phyloP scores from a whole-genome alignment of 768 basidiomycete genomes.

The Tremella yokohamensis region DNA sequence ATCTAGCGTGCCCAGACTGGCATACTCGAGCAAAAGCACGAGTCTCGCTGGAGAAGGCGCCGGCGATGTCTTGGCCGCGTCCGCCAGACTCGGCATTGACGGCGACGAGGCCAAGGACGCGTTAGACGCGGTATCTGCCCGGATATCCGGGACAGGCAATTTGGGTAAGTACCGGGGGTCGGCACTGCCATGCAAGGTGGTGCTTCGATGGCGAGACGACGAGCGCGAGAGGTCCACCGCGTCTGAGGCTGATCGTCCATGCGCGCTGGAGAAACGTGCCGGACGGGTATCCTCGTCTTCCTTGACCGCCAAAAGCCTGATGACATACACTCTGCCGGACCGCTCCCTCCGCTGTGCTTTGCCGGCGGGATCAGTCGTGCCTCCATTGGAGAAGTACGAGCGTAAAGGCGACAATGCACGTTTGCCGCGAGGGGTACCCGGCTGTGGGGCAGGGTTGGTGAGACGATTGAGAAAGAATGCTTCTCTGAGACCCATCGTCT shows the following conservation, averaged over 20 bases:
- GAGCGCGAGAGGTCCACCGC: conserved; percentile 7
- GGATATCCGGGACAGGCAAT: conserved; percentile 1
- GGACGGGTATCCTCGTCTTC: conserved; percentile 27
- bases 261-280: conserved; percentile 1
- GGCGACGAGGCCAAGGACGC: conserved; percentile 25
- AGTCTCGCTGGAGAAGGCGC: conserved; percentile 26
- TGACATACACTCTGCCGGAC: conserved; percentile 30
- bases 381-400: not conserved
- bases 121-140: not conserved
- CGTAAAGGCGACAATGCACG: conserved; percentile 2
- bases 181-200: conserved; percentile 20
- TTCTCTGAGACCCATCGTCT: conserved; percentile 51
- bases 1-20: conserved; percentile 44
- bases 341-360: not conserved
- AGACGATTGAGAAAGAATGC: conserved; percentile 51
- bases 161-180: not conserved
- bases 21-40: conserved; percentile 46
- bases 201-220: conserved; percentile 24
- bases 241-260: conserved; percentile 34
- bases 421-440: not conserved
- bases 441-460: not conserved
- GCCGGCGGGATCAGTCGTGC: not conserved
- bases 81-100: conserved; percentile 30
- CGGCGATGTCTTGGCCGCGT: conserved; percentile 8
- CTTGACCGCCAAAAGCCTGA: conserved; percentile 43